Percentiles rank a stretch among this genome's conserved stretches.
Evolutionary conservation across 768 basidiomycete species (phyloP).

Genomic region (Dacryopinax primogenitus): DNA sequence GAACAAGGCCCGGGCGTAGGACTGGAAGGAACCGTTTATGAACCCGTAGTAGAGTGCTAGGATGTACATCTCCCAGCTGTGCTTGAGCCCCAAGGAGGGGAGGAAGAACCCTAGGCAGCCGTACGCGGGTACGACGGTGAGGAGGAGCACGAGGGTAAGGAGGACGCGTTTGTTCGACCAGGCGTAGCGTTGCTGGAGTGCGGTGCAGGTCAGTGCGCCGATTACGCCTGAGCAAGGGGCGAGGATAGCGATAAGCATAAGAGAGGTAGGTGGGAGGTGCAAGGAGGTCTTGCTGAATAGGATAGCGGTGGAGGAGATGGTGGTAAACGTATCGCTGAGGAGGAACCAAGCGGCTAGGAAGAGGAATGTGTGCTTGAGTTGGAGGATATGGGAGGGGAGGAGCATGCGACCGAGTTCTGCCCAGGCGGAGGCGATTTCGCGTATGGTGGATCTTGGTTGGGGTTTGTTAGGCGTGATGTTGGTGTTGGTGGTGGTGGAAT

Average conservation of each 20-base stretch:
- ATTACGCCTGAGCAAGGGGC: constrained; percentile 64
- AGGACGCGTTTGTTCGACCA: constrained; percentile 62
- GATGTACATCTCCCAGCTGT: constrained; percentile 71
- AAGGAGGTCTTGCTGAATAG: constrained; percentile 85
- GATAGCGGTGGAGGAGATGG: constrained; percentile 81
- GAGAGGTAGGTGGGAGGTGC: constrained; percentile 60
- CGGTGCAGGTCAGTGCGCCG: constrained; percentile 73
- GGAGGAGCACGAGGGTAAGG: constrained; percentile 51
- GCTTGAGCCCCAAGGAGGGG: constrained; percentile 48
- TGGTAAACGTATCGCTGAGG: constrained; percentile 85
- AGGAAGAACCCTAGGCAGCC: constrained; percentile 69
- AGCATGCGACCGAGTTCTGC: constrained; percentile 61
- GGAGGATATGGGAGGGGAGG: constrained; percentile 53
- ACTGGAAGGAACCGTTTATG: constrained; percentile 82
- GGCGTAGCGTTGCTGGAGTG: constrained; percentile 47
- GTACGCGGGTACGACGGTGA: constrained; percentile 58
- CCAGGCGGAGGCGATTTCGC: constrained; percentile 62
- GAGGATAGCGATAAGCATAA: constrained; percentile 70
- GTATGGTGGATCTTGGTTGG: constrained; percentile 11
- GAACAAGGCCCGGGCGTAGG: constrained; percentile 77
- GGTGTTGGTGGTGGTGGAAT: constrained; percentile 9
- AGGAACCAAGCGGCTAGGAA: constrained; percentile 92
- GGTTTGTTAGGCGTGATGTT: neutral
- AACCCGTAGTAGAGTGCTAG: constrained; percentile 65
- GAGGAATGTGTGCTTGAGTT: constrained; percentile 69